phyloP scores from a whole-genome alignment of 371 early-diverging fungal genomes.

The Syncephalastrum sp. region DNA sequence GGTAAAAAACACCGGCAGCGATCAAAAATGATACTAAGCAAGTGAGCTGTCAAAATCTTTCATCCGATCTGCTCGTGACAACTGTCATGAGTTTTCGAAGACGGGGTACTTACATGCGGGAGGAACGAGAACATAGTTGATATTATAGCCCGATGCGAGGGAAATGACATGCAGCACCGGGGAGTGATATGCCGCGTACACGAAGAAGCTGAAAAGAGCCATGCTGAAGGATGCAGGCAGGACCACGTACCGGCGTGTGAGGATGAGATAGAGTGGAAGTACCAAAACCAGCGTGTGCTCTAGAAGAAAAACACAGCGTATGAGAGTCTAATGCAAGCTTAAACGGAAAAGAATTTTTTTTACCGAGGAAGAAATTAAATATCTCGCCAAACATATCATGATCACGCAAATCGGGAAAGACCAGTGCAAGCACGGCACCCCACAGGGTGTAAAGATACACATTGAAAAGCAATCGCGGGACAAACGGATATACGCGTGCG shows the following conservation, averaged over 20 bases:
- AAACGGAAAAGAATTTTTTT: background rate
- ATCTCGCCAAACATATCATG: constrained; percentile 54
- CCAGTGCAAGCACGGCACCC: constrained; percentile 52
- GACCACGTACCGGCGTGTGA: constrained; percentile 49
- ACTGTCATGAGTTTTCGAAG: constrained; percentile 3
- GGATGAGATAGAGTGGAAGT: constrained; percentile 51
- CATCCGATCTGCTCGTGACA: background rate
- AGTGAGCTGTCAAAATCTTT: background rate
- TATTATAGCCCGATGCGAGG: constrained; percentile 49
- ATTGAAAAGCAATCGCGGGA: constrained; percentile 53
- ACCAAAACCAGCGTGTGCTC: constrained; percentile 53
- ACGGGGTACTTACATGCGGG: constrained; percentile 43
- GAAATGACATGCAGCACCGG: constrained; percentile 48
- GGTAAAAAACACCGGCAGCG: constrained; percentile 34
- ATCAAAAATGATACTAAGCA: constrained; percentile 31
- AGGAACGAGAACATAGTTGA: constrained; percentile 57
- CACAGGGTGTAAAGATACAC: constrained; percentile 57
- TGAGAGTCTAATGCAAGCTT: too few relatives aligned
- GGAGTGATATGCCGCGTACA: constrained; percentile 57
- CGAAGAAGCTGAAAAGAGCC: constrained; percentile 51
- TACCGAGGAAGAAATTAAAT: constrained; percentile 60
- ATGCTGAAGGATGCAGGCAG: constrained; percentile 46
- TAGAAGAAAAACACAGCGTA: constrained; percentile 10
- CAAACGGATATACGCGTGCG: constrained; percentile 26
- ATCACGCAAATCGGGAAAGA: constrained; percentile 56